A percentile compares a stretch with the other conserved stretches of the same genome.
These are phyloP conservation scores for Lentinula novae-zelandiae DNA, from an alignment of 1,284 basidiomycete species.

Conservation along the genomic window DNA sequence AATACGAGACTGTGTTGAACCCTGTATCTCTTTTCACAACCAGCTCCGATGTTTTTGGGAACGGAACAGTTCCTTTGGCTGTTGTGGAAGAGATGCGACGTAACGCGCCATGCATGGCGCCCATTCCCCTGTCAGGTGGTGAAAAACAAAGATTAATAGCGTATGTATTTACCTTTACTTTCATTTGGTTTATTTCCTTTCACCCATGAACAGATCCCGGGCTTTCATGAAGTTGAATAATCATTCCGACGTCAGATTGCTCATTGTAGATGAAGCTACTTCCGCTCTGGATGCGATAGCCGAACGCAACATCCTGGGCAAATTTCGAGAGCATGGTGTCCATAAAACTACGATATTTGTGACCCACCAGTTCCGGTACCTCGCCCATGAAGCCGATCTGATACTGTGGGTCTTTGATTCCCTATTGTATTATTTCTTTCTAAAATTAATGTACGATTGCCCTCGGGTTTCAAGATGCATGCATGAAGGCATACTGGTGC, in stretches of 20 bases:
- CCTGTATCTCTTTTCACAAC: not conserved
- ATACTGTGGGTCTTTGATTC: not conserved
- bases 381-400: not conserved
- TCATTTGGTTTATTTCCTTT: not conserved
- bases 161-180: too few relatives aligned
- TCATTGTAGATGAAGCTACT: not conserved
- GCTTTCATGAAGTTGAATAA: conserved; percentile 1
- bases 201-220: not conserved
- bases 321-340: not conserved
- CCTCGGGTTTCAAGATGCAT: too few relatives aligned
- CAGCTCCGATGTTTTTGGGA: not conserved
- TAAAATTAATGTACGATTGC: too few relatives aligned
- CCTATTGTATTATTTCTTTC: not conserved
- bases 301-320: not conserved
- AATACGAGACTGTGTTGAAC: not conserved
- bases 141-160: too few relatives aligned
- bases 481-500: too few relatives aligned
- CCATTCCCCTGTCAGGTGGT: too few relatives aligned
- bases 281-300: not conserved
- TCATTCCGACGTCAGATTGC: not conserved
- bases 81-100: too few relatives aligned
- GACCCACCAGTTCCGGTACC: not conserved
- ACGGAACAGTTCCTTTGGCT: not conserved
- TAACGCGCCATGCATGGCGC: too few relatives aligned
- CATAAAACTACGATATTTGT: not conserved